A percentile compares a stretch with the other conserved stretches of the same genome.
These are phyloP conservation scores for Colletotrichum sidae DNA, from an alignment of 2,329 filamentous ascomycete genomes.

Conservation along the genomic window DNA sequence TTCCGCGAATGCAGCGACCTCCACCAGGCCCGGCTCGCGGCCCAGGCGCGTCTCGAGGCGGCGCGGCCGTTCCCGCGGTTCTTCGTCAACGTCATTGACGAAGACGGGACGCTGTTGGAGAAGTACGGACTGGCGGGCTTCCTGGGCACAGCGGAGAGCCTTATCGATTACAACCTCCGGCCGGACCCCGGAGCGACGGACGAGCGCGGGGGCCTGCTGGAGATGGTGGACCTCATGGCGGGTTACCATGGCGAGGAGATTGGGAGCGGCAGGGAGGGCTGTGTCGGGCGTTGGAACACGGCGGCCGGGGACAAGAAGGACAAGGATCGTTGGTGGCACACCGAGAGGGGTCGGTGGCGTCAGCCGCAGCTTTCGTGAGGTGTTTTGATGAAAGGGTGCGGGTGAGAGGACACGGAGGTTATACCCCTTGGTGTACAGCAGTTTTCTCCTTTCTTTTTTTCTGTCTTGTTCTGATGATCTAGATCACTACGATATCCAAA, in stretches of 20 bases:
- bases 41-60: slow-evolving; percentile 73
- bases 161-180: slow-evolving; percentile 69
- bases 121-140: slow-evolving; percentile 69
- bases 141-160: slow-evolving; percentile 69
- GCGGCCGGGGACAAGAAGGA: slow-evolving; percentile 57
- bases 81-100: slow-evolving; percentile 67
- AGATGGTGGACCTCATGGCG: slow-evolving; percentile 61
- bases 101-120: slow-evolving; percentile 62
- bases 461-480: slow-evolving; percentile 2
- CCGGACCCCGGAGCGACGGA: slow-evolving; percentile 69
- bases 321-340: slow-evolving; percentile 63
- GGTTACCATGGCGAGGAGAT: slow-evolving; percentile 59
- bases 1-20: slow-evolving; percentile 57
- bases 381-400: slow-evolving; percentile 8
- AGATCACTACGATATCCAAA: slow-evolving; percentile 21
- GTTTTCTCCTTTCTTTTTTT: not conserved
- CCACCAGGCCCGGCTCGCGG: slow-evolving; percentile 67
- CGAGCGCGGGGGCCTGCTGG: slow-evolving; percentile 66
- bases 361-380: slow-evolving; percentile 37
- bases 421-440: slow-evolving; percentile 2
- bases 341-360: slow-evolving; percentile 59
- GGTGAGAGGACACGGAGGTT: not conserved
- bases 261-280: slow-evolving; percentile 49
- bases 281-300: slow-evolving; percentile 61
- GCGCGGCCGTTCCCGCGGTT: slow-evolving; percentile 66